phyloP scores from a whole-genome alignment of 345 rosid species.

The Ailanthus altissimus region DNA sequence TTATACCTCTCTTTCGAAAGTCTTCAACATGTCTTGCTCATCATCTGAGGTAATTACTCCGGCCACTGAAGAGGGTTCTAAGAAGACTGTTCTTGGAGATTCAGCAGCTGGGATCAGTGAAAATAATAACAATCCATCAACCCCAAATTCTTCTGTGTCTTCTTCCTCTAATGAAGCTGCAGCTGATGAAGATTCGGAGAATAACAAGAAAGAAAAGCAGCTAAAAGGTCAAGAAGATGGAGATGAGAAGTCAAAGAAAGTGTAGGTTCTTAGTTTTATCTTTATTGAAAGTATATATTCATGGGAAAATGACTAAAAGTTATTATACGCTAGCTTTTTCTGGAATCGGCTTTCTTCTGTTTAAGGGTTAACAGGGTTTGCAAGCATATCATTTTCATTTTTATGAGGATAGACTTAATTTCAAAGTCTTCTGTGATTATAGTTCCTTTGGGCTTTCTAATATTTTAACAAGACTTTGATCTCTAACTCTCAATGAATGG shows the following conservation, averaged over 20 bases:
- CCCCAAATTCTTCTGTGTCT: conserved; percentile 41
- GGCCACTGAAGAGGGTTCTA: conserved; percentile 18
- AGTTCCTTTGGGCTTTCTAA: not conserved
- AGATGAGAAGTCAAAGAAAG: conserved; percentile 40
- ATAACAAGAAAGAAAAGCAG: conserved; percentile 35
- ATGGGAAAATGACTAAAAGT: no score
- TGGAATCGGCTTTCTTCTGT: not conserved
- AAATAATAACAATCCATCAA: conserved; percentile 25
- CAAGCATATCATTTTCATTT: not conserved
- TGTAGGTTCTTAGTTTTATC: conserved; percentile 28
- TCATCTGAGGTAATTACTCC: conserved; percentile 38
- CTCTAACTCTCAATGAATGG: not conserved
- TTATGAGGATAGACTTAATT: conserved; percentile 7
- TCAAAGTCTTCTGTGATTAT: conserved; percentile 16
- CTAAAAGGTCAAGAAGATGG: conserved; percentile 19
- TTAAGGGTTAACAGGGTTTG: not conserved
- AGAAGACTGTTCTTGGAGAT: conserved; percentile 10
- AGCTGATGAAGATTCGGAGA: conserved; percentile 28
- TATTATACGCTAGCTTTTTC: no score
- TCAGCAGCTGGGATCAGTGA: conserved; percentile 6
- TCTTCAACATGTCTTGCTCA: conserved; percentile 44
- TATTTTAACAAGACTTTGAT: not conserved
- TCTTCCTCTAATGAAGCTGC: conserved; percentile 41
- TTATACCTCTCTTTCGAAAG: conserved; percentile 33
- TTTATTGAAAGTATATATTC: not conserved